Percentiles rank a stretch among this genome's conserved stretches.
phyloP scores from a whole-genome alignment of 2,329 filamentous ascomycete species.

The Kalmusia sp. region DNA sequence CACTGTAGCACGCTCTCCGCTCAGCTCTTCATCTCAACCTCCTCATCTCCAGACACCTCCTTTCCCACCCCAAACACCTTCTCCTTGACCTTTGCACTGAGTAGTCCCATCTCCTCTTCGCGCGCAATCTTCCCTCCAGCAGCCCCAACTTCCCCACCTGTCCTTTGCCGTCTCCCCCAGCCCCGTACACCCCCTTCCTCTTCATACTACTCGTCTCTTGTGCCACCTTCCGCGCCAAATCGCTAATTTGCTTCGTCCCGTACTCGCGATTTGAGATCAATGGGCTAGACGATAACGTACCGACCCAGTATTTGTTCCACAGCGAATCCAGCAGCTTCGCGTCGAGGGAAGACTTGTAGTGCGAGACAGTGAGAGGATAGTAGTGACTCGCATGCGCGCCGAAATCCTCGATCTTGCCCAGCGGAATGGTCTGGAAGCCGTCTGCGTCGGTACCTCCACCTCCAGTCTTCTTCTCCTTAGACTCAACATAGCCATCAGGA shows the following conservation, averaged over 20 bases:
- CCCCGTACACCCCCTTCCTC: conserved; percentile 27
- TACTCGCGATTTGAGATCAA: conserved; percentile 93
- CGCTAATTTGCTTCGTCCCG: conserved; percentile 87
- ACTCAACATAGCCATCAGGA: conserved; percentile 68
- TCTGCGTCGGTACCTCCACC: conserved; percentile 56
- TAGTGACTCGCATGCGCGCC: conserved; percentile 90
- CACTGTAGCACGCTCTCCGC: background rate
- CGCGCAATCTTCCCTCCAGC: conserved; percentile 68
- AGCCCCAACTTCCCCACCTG: conserved; percentile 66
- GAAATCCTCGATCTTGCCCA: conserved; percentile 95
- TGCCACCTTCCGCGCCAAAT: conserved; percentile 82
- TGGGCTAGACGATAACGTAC: conserved; percentile 89
- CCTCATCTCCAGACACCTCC: conserved; percentile 13
- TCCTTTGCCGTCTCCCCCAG: conserved; percentile 34
- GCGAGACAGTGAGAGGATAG: conserved; percentile 88
- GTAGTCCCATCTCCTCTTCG: conserved; percentile 68
- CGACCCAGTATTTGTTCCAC: conserved; percentile 99
- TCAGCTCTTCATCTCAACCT: conserved; percentile 44
- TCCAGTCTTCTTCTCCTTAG: conserved; percentile 46
- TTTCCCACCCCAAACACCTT: conserved; percentile 58
- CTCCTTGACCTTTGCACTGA: conserved; percentile 69
- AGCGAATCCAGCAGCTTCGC: conserved; percentile 83
- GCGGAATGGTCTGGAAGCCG: conserved; percentile 79
- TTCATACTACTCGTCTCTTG: conserved; percentile 62
- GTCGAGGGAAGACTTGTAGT: conserved; percentile 94